phyloP scores from a whole-genome alignment of 257 asterid genomes.

The Solanum clarkiae region DNA sequence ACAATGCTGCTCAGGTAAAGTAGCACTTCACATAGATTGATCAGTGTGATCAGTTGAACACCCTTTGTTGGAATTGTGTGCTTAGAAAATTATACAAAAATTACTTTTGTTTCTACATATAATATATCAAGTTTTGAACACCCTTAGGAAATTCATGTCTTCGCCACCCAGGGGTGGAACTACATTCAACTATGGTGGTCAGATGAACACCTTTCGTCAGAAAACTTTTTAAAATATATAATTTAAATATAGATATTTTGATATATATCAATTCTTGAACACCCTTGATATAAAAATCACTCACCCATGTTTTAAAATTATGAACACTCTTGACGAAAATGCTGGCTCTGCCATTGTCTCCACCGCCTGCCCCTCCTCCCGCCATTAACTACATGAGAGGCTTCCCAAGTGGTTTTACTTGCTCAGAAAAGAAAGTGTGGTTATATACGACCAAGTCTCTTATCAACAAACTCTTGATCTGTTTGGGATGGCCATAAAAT shows the following conservation, averaged over 20 bases:
- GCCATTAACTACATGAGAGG: neutral
- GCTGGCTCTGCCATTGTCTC: too few relatives aligned
- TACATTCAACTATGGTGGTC: too few relatives aligned
- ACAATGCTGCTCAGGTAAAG: conserved; percentile 91
- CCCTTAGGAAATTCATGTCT: neutral
- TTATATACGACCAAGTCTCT: neutral
- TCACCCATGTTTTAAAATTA: too few relatives aligned
- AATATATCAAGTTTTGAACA: too few relatives aligned
- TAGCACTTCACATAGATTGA: neutral
- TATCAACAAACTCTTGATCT: neutral
- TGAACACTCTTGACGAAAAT: too few relatives aligned
- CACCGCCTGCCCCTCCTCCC: neutral
- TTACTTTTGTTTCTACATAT: neutral
- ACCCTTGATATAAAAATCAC: too few relatives aligned
- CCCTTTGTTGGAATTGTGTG: neutral
- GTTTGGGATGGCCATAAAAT: neutral
- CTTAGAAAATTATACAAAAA: neutral
- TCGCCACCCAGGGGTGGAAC: too few relatives aligned
- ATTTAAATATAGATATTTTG: too few relatives aligned
- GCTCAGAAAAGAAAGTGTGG: neutral
- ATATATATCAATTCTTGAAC: too few relatives aligned
- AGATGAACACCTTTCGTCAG: too few relatives aligned
- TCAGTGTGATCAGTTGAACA: too few relatives aligned
- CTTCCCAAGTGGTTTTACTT: neutral
- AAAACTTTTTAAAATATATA: too few relatives aligned